A percentile compares a stretch with the other conserved stretches of the same genome.
Evolutionary conservation across 805 yeast species (phyloP).

Genomic region (Naumovozyma dairenensis): DNA sequence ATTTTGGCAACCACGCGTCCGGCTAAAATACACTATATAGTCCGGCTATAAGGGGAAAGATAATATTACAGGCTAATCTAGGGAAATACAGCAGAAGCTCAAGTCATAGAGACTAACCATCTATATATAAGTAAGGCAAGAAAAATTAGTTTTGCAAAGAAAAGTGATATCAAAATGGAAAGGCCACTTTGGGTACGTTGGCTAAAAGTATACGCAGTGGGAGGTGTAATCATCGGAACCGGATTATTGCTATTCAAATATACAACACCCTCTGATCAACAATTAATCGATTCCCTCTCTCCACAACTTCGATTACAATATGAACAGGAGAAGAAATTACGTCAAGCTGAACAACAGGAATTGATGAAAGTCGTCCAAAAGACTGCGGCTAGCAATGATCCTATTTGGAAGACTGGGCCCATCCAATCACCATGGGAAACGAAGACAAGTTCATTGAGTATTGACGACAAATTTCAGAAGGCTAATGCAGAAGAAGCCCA

Average conservation of each 20-base stretch:
- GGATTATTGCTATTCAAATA: constrained; percentile 67
- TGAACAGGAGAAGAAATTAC: constrained; percentile 49
- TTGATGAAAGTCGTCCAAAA: constrained; percentile 55
- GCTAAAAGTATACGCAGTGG: constrained; percentile 47
- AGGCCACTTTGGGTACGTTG: constrained; percentile 48
- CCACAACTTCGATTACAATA: constrained; percentile 78
- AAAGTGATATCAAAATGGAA: constrained; percentile 13
- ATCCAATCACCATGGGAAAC: constrained; percentile 59
- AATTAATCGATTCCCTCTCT: constrained; percentile 59
- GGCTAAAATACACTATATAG: too few species aligned
- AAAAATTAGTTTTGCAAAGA: background rate
- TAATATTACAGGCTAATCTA: too few species aligned
- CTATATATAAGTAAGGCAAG: too few species aligned
- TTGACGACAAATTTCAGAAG: constrained; percentile 3
- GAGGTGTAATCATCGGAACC: constrained; percentile 56
- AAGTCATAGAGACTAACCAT: background rate
- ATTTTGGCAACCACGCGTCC: too few species aligned
- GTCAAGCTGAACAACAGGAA: constrained; percentile 60
- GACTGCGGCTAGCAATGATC: constrained; percentile 61
- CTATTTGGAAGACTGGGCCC: constrained; percentile 74
- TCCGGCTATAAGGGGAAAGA: too few species aligned
- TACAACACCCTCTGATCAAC: constrained; percentile 79
- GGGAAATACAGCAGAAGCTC: background rate
- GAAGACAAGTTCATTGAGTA: background rate
- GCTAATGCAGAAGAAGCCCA: constrained; percentile 4